A percentile compares a stretch with the other conserved stretches of the same genome.
phyloP scores from a whole-genome alignment of 2,329 filamentous ascomycete genomes.

The Whalleya microplaca region DNA sequence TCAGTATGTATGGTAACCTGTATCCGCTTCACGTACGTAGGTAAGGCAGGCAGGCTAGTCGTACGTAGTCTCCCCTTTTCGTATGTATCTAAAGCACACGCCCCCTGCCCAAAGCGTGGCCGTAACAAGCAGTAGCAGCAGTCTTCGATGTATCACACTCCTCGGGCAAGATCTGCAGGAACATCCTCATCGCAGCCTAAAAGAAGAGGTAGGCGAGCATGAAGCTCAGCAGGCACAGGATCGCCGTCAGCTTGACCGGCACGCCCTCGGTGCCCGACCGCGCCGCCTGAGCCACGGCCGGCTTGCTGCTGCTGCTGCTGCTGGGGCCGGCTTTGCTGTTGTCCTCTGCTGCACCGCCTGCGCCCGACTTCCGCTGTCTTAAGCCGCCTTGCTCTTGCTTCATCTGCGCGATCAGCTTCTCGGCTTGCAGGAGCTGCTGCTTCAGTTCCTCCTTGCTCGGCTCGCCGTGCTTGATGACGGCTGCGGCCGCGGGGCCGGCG shows the following conservation, averaged over 20 bases:
- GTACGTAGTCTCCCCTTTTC: too few species aligned
- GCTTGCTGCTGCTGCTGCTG: too few species aligned
- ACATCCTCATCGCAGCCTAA: slow-evolving; percentile 48
- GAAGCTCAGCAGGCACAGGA: slow-evolving; percentile 87
- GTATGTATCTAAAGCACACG: slow-evolving; percentile 1
- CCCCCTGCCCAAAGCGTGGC: slow-evolving; percentile 1
- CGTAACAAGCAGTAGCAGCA: slow-evolving; percentile 2
- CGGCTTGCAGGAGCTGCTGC: slow-evolving; percentile 73
- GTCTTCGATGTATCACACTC: not conserved
- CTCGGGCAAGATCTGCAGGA: slow-evolving; percentile 10
- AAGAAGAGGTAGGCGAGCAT: slow-evolving; percentile 96
- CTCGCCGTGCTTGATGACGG: slow-evolving; percentile 50
- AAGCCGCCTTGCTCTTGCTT: slow-evolving; percentile 70
- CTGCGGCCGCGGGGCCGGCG: slow-evolving; percentile 48
- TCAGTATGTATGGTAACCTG: too few species aligned
- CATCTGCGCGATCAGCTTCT: slow-evolving; percentile 71
- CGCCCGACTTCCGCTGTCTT: slow-evolving; percentile 77
- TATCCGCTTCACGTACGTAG: not conserved
- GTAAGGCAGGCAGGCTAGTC: too few species aligned
- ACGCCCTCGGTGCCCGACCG: slow-evolving; percentile 74
- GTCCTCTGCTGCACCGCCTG: too few species aligned
- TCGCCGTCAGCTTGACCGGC: slow-evolving; percentile 81
- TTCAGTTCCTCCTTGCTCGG: slow-evolving; percentile 64
- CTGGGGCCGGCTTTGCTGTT: too few species aligned
- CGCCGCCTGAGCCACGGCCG: slow-evolving; percentile 56